A percentile compares a stretch with the other conserved stretches of the same genome.
Evolutionary conservation across 495 filamentous ascomycete species (phyloP).

Genomic region (Cairneyella variabilis): DNA sequence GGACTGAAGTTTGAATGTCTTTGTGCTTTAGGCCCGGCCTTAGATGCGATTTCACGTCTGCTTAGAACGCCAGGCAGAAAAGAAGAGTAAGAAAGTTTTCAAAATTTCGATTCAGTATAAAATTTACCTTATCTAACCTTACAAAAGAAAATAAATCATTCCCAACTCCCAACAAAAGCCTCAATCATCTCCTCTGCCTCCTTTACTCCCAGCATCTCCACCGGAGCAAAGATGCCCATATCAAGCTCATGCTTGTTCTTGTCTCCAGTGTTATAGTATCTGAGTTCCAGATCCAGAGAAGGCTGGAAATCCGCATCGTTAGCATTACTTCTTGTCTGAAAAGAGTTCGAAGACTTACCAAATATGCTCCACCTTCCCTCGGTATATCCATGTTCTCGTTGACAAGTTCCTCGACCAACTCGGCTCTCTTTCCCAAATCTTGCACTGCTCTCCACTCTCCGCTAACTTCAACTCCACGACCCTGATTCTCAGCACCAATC

Average conservation of each 20-base stretch:
- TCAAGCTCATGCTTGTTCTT: conserved; percentile 28
- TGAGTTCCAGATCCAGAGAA: conserved; percentile 34
- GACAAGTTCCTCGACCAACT: conserved; percentile 5
- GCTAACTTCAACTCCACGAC: not conserved
- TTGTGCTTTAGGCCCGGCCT: too few species aligned
- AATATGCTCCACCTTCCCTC: conserved; percentile 14
- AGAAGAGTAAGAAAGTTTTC: too few species aligned
- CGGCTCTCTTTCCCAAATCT: conserved; percentile 7
- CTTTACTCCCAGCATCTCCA: conserved; percentile 21
- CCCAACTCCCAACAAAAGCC: conserved; percentile 6
- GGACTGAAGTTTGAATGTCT: too few species aligned
- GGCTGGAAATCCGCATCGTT: too few species aligned
- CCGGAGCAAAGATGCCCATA: conserved; percentile 33
- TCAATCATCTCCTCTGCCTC: conserved; percentile 24
- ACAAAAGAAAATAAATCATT: not conserved
- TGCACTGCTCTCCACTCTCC: conserved; percentile 2
- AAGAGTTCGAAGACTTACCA: conserved; percentile 9
- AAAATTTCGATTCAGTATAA: too few species aligned
- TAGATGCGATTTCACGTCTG: too few species aligned
- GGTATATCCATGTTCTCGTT: conserved; percentile 8
- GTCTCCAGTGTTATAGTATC: conserved; percentile 24
- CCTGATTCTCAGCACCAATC: not conserved
- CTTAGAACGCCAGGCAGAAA: too few species aligned
- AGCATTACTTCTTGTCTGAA: not conserved
- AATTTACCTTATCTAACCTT: too few species aligned